Conservation (phyloP, 1,284 basidiomycete genomes). For the Apiotrichum sp. region DNA sequence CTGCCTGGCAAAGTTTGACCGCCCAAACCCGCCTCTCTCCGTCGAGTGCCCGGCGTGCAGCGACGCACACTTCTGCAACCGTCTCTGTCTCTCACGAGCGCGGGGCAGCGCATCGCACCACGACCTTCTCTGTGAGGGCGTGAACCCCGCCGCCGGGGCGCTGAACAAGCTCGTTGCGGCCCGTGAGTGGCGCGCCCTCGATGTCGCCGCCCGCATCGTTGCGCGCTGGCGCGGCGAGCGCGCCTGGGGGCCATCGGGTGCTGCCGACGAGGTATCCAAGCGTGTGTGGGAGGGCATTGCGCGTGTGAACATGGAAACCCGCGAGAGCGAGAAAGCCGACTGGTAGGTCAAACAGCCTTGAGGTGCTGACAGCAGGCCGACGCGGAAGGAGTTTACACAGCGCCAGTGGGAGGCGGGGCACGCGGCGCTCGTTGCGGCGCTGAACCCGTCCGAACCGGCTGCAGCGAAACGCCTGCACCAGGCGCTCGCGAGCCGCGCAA, state of each 20-base stretch:
- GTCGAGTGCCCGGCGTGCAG: constrained; percentile 30
- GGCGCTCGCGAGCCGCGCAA: constrained; percentile 8
- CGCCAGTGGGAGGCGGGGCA: constrained; percentile 63
- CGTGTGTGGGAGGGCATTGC: constrained; percentile 41
- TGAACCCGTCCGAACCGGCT: constrained; percentile 24
- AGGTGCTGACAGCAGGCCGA: not conserved
- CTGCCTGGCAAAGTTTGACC: constrained; percentile 32
- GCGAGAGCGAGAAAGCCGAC: constrained; percentile 36
- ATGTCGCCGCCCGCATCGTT: constrained; percentile 62
- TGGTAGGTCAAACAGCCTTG: constrained; percentile 27
- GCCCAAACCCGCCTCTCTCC: constrained; percentile 21
- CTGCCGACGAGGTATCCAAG: constrained; percentile 21
- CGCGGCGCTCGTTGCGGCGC: constrained; percentile 49
- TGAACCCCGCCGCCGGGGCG: constrained; percentile 61
- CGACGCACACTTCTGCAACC: constrained; percentile 67
- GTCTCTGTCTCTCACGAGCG: constrained; percentile 57
- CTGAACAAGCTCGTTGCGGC: constrained; percentile 59
- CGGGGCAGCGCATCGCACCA: constrained; percentile 58
- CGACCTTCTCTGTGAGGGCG: constrained; percentile 64
- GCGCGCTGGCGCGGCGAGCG: constrained; percentile 58
- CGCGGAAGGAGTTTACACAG: constrained; percentile 23
- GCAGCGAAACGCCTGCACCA: not conserved
- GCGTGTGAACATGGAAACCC: constrained; percentile 31
- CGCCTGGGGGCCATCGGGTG: constrained; percentile 50
- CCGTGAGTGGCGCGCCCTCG: constrained; percentile 65